These are phyloP conservation scores for Aspergillus pseudoterreus DNA, from an alignment of 2,329 filamentous ascomycete genomes.

Conservation along the genomic window DNA sequence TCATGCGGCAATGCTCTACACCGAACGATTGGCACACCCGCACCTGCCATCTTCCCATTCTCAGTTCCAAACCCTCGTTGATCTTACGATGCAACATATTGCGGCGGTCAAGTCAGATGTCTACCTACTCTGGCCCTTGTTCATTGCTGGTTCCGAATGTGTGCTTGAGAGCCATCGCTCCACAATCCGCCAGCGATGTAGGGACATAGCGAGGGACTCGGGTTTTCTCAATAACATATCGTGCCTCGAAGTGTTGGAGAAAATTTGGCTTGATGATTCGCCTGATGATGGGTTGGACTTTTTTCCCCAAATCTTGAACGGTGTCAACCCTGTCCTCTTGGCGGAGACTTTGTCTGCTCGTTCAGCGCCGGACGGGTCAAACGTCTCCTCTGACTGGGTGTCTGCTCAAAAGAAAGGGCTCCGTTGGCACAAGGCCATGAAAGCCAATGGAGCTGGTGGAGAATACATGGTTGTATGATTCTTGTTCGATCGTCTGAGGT, in stretches of 20 bases:
- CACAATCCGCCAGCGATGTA: conserved; percentile 74
- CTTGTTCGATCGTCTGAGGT: not conserved
- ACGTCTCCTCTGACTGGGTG: not conserved
- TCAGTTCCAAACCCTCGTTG: conserved; percentile 79
- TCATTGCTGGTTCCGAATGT: conserved; percentile 85
- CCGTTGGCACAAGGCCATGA: conserved; percentile 37
- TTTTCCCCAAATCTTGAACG: not conserved
- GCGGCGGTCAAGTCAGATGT: conserved; percentile 78
- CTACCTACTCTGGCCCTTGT: conserved; percentile 89
- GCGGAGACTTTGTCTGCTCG: not conserved
- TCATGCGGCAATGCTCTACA: conserved; percentile 83
- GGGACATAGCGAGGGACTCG: conserved; percentile 80
- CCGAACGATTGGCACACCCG: conserved; percentile 78
- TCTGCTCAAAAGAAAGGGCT: conserved; percentile 24
- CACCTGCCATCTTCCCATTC: conserved; percentile 67
- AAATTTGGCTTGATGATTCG: conserved; percentile 63
- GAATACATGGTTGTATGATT: conserved; percentile 39
- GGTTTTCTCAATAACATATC: conserved; percentile 93
- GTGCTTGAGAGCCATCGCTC: conserved; percentile 75
- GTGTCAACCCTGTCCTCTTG: not conserved
- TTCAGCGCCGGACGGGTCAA: conserved; percentile 10
- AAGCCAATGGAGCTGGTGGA: conserved; percentile 32
- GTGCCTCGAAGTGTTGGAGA: conserved; percentile 79
- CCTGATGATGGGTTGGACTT: not conserved
- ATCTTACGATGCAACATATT: conserved; percentile 78